phyloP scores from a whole-genome alignment of 2,329 filamentous ascomycete species.

The Rutstroemia sydowiana region DNA sequence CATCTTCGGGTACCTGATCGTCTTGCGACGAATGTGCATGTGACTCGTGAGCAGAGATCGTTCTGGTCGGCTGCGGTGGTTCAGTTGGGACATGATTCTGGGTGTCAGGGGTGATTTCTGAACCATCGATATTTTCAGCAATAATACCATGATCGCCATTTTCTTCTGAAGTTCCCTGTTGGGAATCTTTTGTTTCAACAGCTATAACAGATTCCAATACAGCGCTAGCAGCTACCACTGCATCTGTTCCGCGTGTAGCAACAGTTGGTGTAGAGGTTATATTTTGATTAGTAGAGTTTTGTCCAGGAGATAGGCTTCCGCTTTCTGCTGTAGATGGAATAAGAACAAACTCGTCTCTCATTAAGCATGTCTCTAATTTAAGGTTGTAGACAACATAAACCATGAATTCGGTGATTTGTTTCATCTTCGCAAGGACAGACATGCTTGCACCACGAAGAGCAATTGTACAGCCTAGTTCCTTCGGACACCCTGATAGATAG shows the following conservation, averaged over 20 bases:
- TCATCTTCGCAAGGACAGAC: constrained; percentile 66
- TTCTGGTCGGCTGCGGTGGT: constrained; percentile 15
- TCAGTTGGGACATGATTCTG: constrained; percentile 3
- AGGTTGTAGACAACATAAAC: constrained; percentile 97
- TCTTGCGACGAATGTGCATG: constrained; percentile 36
- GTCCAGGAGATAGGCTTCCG: constrained; percentile 34
- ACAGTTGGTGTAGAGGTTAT: constrained; percentile 7
- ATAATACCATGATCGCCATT: neutral
- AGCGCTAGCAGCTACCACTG: constrained; percentile 20
- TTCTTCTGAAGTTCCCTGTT: neutral
- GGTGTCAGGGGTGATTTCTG: neutral
- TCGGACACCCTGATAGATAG: constrained; percentile 83
- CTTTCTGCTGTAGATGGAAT: constrained; percentile 58
- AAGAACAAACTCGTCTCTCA: constrained; percentile 86
- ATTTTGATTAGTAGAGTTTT: constrained; percentile 17
- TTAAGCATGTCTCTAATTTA: constrained; percentile 87
- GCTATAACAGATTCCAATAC: constrained; percentile 22
- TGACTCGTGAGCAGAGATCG: constrained; percentile 31
- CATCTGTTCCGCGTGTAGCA: constrained; percentile 11
- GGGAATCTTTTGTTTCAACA: constrained; percentile 7
- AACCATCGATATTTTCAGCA: neutral
- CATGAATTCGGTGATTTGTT: constrained; percentile 96
- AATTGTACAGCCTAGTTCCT: constrained; percentile 90
- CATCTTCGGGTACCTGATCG: constrained; percentile 63
- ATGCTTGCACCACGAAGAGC: constrained; percentile 76